Conservation (phyloP, 116 monocot genomes). For the Posidonia oceanica region DNA sequence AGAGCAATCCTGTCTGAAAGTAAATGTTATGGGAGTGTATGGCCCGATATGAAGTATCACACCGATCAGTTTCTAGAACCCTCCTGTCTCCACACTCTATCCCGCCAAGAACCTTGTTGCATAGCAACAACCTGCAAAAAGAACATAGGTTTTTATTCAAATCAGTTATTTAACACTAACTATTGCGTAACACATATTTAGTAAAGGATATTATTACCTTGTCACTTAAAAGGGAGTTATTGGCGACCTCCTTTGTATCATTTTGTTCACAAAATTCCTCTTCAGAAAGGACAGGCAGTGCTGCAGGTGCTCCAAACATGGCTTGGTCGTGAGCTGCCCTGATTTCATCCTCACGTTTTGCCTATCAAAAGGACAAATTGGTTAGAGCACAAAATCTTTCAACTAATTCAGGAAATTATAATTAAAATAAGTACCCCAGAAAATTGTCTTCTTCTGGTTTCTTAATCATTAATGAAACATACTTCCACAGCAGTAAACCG, state of each 20-base stretch:
- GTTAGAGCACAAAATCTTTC: not conserved
- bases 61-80: not conserved
- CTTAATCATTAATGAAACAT: not conserved
- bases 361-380: slow-evolving; percentile 18
- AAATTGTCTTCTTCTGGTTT: not conserved
- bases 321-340: slow-evolving; percentile 86
- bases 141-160: not conserved
- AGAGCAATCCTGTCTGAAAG: too few species aligned
- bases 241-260: slow-evolving; percentile 8
- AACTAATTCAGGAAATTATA: not conserved
- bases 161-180: not conserved
- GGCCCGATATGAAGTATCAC: too few species aligned
- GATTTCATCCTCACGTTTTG: slow-evolving; percentile 70
- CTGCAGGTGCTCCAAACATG: slow-evolving; percentile 64
- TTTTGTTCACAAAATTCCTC: slow-evolving; percentile 7
- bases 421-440: not conserved
- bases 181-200: not conserved
- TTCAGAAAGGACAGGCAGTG: slow-evolving; percentile 16
- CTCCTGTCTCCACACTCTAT: slow-evolving; percentile 33
- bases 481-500: slow-evolving; percentile 83
- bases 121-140: slow-evolving; percentile 48
- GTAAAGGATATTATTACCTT: slow-evolving; percentile 19
- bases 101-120: slow-evolving; percentile 88
- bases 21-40: too few species aligned
- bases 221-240: slow-evolving; percentile 39